Percentiles rank a stretch among this genome's conserved stretches.
phyloP scores from a whole-genome alignment of 495 filamentous ascomycete genomes.

The Physcia stellaris region DNA sequence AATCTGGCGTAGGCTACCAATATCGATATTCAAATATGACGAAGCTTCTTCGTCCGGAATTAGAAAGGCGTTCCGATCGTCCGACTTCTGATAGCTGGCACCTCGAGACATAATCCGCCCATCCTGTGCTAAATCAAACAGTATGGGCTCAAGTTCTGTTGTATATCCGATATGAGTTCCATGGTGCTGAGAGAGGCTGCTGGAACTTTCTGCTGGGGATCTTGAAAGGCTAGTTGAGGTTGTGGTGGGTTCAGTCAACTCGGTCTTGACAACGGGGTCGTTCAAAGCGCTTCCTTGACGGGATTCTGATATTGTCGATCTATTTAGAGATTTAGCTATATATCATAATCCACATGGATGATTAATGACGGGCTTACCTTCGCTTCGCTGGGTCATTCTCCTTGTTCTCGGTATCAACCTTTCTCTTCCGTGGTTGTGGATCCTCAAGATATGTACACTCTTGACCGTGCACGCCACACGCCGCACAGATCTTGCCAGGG shows the following conservation, averaged over 20 bases:
- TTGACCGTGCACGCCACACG: slow-evolving; percentile 40
- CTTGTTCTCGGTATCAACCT: slow-evolving; percentile 29
- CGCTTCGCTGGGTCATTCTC: slow-evolving; percentile 27
- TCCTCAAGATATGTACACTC: slow-evolving; percentile 42
- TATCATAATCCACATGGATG: neutral
- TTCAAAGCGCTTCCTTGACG: too few species aligned
- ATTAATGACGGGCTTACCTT: slow-evolving; percentile 27
- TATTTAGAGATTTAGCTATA: slow-evolving; percentile 1
- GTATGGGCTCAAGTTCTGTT: slow-evolving; percentile 36
- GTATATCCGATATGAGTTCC: slow-evolving; percentile 40
- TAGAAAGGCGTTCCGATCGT: slow-evolving; percentile 71
- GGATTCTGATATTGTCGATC: slow-evolving; percentile 1
- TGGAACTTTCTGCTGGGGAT: slow-evolving; percentile 21
- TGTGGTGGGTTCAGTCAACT: slow-evolving; percentile 16
- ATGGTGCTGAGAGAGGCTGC: slow-evolving; percentile 30
- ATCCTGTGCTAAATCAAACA: slow-evolving; percentile 34
- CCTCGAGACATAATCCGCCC: slow-evolving; percentile 27
- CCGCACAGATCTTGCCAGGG: slow-evolving; percentile 35
- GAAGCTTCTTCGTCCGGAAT: slow-evolving; percentile 38
- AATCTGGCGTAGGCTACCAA: slow-evolving; percentile 61
- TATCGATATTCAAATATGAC: slow-evolving; percentile 26
- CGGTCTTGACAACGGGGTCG: neutral
- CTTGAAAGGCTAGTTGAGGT: too few species aligned
- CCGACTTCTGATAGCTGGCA: slow-evolving; percentile 51
- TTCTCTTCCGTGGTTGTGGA: slow-evolving; percentile 59